phyloP scores from a whole-genome alignment of 23 red algal species.

The Pyropia haitanensis region DNA sequence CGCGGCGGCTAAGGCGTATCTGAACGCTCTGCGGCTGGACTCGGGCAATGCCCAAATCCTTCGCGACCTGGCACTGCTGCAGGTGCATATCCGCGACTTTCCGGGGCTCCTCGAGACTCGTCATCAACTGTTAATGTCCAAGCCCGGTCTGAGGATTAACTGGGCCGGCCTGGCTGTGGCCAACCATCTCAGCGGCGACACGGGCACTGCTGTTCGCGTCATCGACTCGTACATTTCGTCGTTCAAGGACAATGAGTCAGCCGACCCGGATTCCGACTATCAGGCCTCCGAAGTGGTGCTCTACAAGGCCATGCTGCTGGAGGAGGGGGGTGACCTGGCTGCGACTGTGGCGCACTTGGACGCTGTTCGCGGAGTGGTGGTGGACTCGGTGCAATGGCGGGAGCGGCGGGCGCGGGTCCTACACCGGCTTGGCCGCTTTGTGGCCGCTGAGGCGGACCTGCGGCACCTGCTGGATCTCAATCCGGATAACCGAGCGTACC shows the following conservation, averaged over 20 bases:
- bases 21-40: slow-evolving; percentile 76
- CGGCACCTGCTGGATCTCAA: slow-evolving; percentile 45
- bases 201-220: slow-evolving; percentile 48
- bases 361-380: slow-evolving; percentile 13
- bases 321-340: slow-evolving; percentile 38
- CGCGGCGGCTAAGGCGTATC: slow-evolving; percentile 83
- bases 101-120: slow-evolving; percentile 69
- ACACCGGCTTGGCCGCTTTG: slow-evolving; percentile 18
- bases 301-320: slow-evolving; percentile 63
- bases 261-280: slow-evolving; percentile 31
- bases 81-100: slow-evolving; percentile 91
- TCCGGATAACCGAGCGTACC: slow-evolving; percentile 69
- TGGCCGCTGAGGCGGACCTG: slow-evolving; percentile 24
- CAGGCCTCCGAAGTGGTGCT: slow-evolving; percentile 55
- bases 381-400: slow-evolving; percentile 37
- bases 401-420: slow-evolving; percentile 60
- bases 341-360: slow-evolving; percentile 55
- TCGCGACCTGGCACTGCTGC: slow-evolving; percentile 81
- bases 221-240: slow-evolving; percentile 64
- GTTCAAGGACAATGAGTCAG: slow-evolving; percentile 23
- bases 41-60: slow-evolving; percentile 84
- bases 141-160: slow-evolving; percentile 53
- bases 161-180: slow-evolving; percentile 90
- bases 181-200: slow-evolving; percentile 67
- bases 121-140: slow-evolving; percentile 51